A percentile compares a stretch with the other conserved stretches of the same genome.
Evolutionary conservation across 2,329 filamentous ascomycete genomes (phyloP).

Genomic region (Xylaria sp.): DNA sequence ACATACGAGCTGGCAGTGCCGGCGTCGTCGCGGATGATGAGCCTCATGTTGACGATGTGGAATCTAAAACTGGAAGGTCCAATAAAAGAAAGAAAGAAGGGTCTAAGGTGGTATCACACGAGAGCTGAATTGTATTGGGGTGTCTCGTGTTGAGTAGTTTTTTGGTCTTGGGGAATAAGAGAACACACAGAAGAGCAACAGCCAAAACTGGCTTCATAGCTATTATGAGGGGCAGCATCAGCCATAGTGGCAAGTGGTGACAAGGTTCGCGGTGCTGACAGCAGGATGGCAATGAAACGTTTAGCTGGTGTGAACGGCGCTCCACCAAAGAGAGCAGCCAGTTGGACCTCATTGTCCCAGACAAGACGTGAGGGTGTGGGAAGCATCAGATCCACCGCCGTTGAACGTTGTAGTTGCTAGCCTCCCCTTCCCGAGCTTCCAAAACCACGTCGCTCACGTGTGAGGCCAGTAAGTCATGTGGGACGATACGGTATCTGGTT

Average conservation of each 20-base stretch:
- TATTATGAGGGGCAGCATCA: slow-evolving; percentile 44
- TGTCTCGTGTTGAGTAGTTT: slow-evolving; percentile 19
- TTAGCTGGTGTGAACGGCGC: slow-evolving; percentile 39
- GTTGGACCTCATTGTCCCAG: slow-evolving; percentile 17
- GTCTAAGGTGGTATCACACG: slow-evolving; percentile 33
- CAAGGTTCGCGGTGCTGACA: slow-evolving; percentile 39
- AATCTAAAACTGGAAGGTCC: slow-evolving; percentile 40
- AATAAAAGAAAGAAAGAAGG: slow-evolving; percentile 28
- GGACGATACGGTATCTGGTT: slow-evolving; percentile 43
- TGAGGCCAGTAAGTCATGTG: slow-evolving; percentile 45
- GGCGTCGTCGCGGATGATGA: slow-evolving; percentile 82
- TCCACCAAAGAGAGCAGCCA: slow-evolving; percentile 33
- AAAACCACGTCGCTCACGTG: slow-evolving; percentile 28
- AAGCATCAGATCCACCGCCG: slow-evolving; percentile 31
- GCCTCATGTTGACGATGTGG: slow-evolving; percentile 68
- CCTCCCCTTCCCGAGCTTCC: slow-evolving; percentile 32
- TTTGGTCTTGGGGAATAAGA: slow-evolving; percentile 21
- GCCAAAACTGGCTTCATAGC: slow-evolving; percentile 39
- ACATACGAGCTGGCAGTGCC: slow-evolving; percentile 77
- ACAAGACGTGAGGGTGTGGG: slow-evolving; percentile 38
- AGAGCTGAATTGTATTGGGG: slow-evolving; percentile 21
- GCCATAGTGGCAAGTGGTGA: slow-evolving; percentile 36
- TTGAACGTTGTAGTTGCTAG: slow-evolving; percentile 48
- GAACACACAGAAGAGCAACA: slow-evolving; percentile 27
- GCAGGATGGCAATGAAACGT: slow-evolving; percentile 49